A percentile compares a stretch with the other conserved stretches of the same genome.
Conservation (phyloP, 78 protist genomes). For the Speleostelium caveatum region DNA sequence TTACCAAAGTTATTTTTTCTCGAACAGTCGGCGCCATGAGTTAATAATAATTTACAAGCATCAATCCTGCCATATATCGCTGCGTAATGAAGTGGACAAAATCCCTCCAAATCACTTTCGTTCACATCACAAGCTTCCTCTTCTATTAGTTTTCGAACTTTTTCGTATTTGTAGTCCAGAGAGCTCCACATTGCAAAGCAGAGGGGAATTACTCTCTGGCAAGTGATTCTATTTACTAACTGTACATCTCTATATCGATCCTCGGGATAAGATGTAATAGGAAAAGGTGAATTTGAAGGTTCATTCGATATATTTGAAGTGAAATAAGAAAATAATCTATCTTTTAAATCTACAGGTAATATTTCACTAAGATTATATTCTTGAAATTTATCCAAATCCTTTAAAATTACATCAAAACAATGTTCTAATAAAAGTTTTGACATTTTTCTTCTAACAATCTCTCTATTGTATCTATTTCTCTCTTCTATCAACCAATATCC, state of each 20-base stretch:
- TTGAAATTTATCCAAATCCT: constrained; percentile 37
- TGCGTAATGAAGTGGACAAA: constrained; percentile 78
- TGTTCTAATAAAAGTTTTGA: constrained; percentile 20
- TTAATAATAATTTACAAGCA: constrained; percentile 61
- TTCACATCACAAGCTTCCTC: constrained; percentile 80
- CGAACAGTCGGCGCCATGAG: constrained; percentile 70
- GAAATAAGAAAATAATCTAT: constrained; percentile 44
- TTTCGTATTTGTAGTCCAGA: constrained; percentile 68
- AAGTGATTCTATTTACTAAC: constrained; percentile 66
- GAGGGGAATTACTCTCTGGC: constrained; percentile 75
- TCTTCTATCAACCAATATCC: no score
- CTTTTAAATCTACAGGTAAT: constrained; percentile 47
- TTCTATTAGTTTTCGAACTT: constrained; percentile 69
- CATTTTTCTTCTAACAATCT: no score
- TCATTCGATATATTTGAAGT: constrained; percentile 34
- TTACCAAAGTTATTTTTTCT: constrained; percentile 71
- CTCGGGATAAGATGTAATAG: constrained; percentile 69
- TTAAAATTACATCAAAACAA: constrained; percentile 45
- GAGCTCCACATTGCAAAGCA: constrained; percentile 83
- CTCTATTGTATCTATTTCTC: no score
- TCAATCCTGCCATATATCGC: constrained; percentile 77
- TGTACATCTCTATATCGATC: constrained; percentile 76
- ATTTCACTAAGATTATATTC: background rate
- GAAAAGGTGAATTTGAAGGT: constrained; percentile 63
- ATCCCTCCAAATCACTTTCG: constrained; percentile 69